Base-by-base conservation (phyloP, 1,284 basidiomycete genomes). In the Malassezia caprae region DNA sequence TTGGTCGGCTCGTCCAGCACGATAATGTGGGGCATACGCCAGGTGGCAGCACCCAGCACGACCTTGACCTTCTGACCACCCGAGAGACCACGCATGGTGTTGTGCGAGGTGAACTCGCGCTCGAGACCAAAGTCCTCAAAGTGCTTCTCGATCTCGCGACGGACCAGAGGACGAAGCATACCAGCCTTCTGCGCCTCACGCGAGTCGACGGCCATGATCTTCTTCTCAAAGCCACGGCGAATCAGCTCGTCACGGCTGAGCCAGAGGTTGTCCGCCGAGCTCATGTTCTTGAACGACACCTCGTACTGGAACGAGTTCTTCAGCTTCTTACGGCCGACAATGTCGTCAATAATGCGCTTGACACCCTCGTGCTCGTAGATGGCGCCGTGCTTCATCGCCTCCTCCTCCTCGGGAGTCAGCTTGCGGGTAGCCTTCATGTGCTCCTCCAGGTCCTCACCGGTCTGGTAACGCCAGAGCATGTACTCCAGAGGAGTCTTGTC, bases 391-490 rank as follows among this genome's bases (percentile, higher is more conserved):
- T 74, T 74, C 70, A 67, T 67, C 35, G 55, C 54, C 47, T 58
- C 58, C 56, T 63, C 35, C 63, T 74, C 72, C 60, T 65, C 72
- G 42, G 61, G 59, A 34, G 63, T 53, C 50, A 74, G 59, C 59
- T 62, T 52, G 41, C 64, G 65, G 49, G 59, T 62, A 46, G 62
- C 49, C 65, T 74, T 74, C 58, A 73, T 61, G 63, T 69, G 64
- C 67, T 74, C 72, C 63, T 74, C 72, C 30, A 73, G 63, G 58
- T 74, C 72, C 63, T 74, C 72, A 62, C 72, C 72, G 39, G 72
- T 74, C 69, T 74, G 72, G 72, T 74, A 74, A 44, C 72, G 72
- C 72, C 72, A 74, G 51, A 73, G 69, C 72, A 74, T 74, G 70
- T 74, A 74, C 63, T 74, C 72, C 42, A 74, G 62, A 2, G 72